Percentiles rank a stretch among this genome's conserved stretches.
phyloP scores from a whole-genome alignment of 768 basidiomycete species.

The Rhodotorula diobovata region DNA sequence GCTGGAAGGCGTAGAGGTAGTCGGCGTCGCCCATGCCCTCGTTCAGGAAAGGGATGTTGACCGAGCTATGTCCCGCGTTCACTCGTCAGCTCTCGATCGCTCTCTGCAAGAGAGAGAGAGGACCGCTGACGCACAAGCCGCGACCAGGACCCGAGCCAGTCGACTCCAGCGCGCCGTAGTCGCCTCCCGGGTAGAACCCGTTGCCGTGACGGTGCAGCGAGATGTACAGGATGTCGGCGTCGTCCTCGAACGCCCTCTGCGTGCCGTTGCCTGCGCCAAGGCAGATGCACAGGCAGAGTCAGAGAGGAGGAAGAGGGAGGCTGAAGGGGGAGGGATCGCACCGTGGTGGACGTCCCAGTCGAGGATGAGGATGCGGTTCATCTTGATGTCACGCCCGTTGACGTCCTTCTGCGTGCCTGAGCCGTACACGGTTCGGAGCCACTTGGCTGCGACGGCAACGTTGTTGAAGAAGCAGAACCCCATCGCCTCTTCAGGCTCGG shows the following conservation, averaged over 20 bases:
- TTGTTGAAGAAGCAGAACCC: conserved; percentile 99
- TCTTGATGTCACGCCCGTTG: conserved; percentile 36
- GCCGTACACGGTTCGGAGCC: conserved; percentile 56
- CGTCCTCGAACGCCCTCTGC: conserved; percentile 90
- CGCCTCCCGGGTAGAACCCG: conserved; percentile 91
- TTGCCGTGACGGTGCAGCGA: conserved; percentile 92
- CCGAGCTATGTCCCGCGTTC: conserved; percentile 63
- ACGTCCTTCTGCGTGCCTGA: conserved; percentile 48
- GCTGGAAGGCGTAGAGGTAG: conserved; percentile 93
- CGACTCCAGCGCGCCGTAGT: conserved; percentile 79
- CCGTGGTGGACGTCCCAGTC: conserved; percentile 99
- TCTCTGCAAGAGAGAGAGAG: not conserved
- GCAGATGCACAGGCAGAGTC: too few species aligned
- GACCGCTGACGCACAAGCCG: conserved; percentile 74
- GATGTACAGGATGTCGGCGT: conserved; percentile 83
- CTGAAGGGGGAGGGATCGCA: conserved; percentile 45
- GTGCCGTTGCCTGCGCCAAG: conserved; percentile 77
- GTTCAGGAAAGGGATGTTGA: conserved; percentile 93
- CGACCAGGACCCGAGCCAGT: conserved; percentile 76
- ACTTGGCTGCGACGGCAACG: conserved; percentile 87
- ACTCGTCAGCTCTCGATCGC: not conserved
- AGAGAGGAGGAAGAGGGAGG: too few species aligned
- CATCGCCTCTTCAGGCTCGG: conserved; percentile 97
- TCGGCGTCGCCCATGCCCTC: conserved; percentile 88
- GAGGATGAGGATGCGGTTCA: conserved; percentile 80